Percentiles rank a stretch among this genome's conserved stretches.
Evolutionary conservation across 164 flowering plant species (phyloP).

Genomic region (Liquidambar formosana): DNA sequence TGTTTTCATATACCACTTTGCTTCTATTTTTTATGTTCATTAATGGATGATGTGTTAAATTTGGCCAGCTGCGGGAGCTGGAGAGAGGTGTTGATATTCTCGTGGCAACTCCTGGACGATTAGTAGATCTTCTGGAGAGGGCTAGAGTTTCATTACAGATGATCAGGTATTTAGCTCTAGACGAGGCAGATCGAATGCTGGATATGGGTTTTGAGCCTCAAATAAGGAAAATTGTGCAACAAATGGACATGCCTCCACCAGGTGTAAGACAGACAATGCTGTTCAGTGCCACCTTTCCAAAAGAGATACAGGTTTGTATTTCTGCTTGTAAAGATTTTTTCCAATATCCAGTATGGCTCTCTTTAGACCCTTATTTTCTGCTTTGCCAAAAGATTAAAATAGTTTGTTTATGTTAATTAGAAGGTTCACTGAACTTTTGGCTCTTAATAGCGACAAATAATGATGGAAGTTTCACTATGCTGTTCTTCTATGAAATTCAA

Average conservation of each 20-base stretch:
- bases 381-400: background rate
- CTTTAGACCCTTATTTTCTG: background rate
- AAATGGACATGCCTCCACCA: constrained; percentile 66
- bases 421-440: background rate
- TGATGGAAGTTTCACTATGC: background rate
- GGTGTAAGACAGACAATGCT: constrained; percentile 66
- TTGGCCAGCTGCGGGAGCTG: constrained; percentile 49
- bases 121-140: constrained; percentile 62
- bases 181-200: constrained; percentile 69
- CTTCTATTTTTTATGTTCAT: background rate
- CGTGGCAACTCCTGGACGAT: constrained; percentile 68
- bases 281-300: constrained; percentile 70
- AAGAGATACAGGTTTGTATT: constrained; percentile 53
- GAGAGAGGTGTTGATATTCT: constrained; percentile 74
- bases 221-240: constrained; percentile 59
- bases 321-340: background rate
- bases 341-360: background rate
- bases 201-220: constrained; percentile 78
- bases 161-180: constrained; percentile 59
- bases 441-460: background rate
- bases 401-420: background rate
- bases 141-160: constrained; percentile 63
- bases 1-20: background rate
- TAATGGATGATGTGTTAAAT: background rate
- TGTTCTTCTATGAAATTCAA: background rate